phyloP scores from a whole-genome alignment of 2,329 filamentous ascomycete species.

The Aspergillus novofumigatus region DNA sequence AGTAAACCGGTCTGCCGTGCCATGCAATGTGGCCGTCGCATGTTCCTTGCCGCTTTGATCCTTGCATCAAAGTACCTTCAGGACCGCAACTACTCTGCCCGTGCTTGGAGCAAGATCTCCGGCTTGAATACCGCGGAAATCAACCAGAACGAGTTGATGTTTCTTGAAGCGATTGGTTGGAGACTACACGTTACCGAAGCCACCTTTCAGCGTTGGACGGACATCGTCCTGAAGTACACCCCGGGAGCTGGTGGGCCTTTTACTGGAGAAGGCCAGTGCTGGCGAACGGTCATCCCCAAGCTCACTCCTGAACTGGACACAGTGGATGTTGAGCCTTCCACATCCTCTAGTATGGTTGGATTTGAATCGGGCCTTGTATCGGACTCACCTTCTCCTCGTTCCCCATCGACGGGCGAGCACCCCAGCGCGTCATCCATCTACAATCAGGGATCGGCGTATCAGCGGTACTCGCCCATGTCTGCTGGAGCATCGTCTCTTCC shows the following conservation, averaged over 20 bases:
- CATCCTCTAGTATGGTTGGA: conserved; percentile 22
- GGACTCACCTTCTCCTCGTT: conserved; percentile 30
- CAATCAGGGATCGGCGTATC: conserved; percentile 29
- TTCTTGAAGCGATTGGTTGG: conserved; percentile 87
- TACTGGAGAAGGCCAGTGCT: conserved; percentile 33
- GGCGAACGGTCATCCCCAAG: conserved; percentile 49
- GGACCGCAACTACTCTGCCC: conserved; percentile 94
- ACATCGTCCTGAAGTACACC: conserved; percentile 82
- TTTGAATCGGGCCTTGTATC: conserved; percentile 22
- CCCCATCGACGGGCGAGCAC: conserved; percentile 18
- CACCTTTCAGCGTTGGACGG: conserved; percentile 88
- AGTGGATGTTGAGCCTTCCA: conserved; percentile 36
- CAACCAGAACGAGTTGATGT: conserved; percentile 93
- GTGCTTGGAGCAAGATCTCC: conserved; percentile 98
- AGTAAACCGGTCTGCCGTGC: conserved; percentile 70
- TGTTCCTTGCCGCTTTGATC: conserved; percentile 94
- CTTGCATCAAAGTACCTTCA: conserved; percentile 97
- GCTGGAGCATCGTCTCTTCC: conserved; percentile 53
- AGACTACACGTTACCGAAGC: conserved; percentile 88
- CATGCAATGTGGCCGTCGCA: conserved; percentile 90
- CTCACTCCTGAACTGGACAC: conserved; percentile 56
- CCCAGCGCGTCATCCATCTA: conserved; percentile 17
- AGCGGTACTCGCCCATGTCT: conserved; percentile 40
- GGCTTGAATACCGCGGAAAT: conserved; percentile 91
- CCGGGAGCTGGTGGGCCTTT: conserved; percentile 49